Base-by-base conservation (phyloP, 352 stramenopile genomes). In the Globisporangium heterothallicum region DNA sequence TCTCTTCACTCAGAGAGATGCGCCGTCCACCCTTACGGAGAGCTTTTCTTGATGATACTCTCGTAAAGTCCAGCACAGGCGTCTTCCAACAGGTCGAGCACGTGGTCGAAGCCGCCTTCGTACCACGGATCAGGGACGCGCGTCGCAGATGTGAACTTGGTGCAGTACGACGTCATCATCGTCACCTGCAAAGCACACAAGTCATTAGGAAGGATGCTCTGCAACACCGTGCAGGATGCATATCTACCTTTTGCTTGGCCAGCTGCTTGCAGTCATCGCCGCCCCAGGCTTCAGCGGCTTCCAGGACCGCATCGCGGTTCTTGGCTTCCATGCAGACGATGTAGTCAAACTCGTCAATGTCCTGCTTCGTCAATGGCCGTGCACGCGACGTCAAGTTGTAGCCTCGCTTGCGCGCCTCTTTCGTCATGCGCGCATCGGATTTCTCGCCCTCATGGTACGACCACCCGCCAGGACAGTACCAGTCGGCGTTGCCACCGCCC, bases 291-390 rank as follows among this genome's bases (percentile, higher is more conserved):
- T 84, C 56, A 1, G 85, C 86, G 0, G 86, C 86, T 51, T 94
- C 84, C 21, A 92, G 55, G 56, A 96, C 84, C 2, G 84, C 82
- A n/a, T 55, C 41, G 34, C 72, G 72, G 69, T 96, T 96, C 65
- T 84, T 86, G 50, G 78, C 63, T 50, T 96, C 86, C 86, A 96
- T 96, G 56, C 81, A 92, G 26, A 95, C 75, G 58, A 96, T 93
- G 53, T 91, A 78, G 56, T 96, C 86, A 44, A 96, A 94, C 12
- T 79, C 58, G 9, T 88, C 63, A 34, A 96, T 69, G 38, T 96
- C 87, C 29, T 71, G 32, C 6, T 56, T 60, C n/a, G 62, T 79
- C 8, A 96, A 68, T 21, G 84, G 79, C 18, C 86, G 79, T 19
- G 87, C 87, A 27, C 70, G 69, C 1, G 84, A 94, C 44, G 74